Conservation (phyloP, 768 basidiomycete species). For the Cystobasidium tubakii region DNA sequence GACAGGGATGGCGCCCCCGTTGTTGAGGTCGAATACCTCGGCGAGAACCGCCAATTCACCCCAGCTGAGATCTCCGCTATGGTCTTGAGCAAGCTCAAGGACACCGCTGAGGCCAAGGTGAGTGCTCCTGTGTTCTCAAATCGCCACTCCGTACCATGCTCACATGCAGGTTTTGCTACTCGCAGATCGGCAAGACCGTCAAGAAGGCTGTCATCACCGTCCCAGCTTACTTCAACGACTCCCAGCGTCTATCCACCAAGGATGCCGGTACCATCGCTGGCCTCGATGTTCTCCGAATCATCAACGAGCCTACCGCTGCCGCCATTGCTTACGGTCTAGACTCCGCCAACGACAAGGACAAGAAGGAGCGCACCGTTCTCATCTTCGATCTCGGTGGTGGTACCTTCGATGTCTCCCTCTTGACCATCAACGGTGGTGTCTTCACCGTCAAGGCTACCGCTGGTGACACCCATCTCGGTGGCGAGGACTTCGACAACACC, state of each 20-base stretch:
- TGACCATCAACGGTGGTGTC: conserved; percentile 95
- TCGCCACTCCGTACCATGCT: too few relatives aligned
- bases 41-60: conserved; percentile 90
- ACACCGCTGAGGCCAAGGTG: conserved; percentile 97
- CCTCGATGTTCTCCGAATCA: conserved; percentile 98
- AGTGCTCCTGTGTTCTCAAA: conserved; percentile 46
- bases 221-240: conserved; percentile 99
- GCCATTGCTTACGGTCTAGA: conserved; percentile 90
- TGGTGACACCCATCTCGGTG: conserved; percentile 98
- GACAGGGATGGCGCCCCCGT: conserved; percentile 95
- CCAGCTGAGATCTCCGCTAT: conserved; percentile 99
- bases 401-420: conserved; percentile 98
- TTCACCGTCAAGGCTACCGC: conserved; percentile 99
- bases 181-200: conserved; percentile 64
- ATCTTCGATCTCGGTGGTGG: conserved; percentile 99
- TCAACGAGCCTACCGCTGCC: conserved; percentile 99
- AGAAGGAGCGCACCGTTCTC: conserved; percentile 92
- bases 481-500: conserved; percentile 99
- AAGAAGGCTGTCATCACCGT: conserved; percentile 96
- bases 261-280: conserved; percentile 97
- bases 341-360: conserved; percentile 64
- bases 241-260: conserved; percentile 97
- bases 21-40: conserved; percentile 84
- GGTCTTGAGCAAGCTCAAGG: conserved; percentile 99
- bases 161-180: neutral